Base-by-base conservation (phyloP, 106 monocot species). In the Allium fistulosum region DNA sequence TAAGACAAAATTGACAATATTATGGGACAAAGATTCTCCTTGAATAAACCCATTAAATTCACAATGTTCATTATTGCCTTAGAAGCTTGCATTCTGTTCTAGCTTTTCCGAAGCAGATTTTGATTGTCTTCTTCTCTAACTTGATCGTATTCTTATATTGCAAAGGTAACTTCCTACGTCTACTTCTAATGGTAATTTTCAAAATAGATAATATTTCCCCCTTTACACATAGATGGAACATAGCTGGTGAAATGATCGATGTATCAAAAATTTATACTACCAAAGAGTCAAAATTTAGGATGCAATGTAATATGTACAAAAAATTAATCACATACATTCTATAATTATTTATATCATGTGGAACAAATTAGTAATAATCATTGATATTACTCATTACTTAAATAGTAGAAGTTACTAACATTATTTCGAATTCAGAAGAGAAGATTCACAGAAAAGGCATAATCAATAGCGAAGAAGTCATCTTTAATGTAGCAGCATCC, bases 401-500 rank as follows among this genome's bases (percentile, higher is more conserved):
- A 51, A 26, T 7, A 50, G 4, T 10, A 9, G 13, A 61, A 7
- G 1, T 17, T 61, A 10, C 26, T 10, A 66, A 63, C 26, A 10
- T 51, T 14, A 51, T 22, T 50, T 28, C 26, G 0, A 62, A 7
- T 53, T 47, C 26, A 65, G 0, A 50, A 65, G 65, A 65, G 65
- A 50, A 57, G 56, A 49, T 75, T 60, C 74, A 74, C 53, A 49
- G 59, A 51, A 46, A 67, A 75, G n/a, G 67, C 66, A 9, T 68
- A 17, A 4, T 68, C 67, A 53, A 49, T 53, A 0, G 67, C 67
- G 67, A 66, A 75, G 15, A n/a, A n/a, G n/a, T n/a, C n/a, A n/a
- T n/a, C n/a, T n/a, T n/a, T n/a, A n/a, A n/a, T 22, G 22, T 22
- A 22, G 22, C 1, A 22, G 22, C 22, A 22, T 22, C 22, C 22